Conservation (phyloP, 148 eudicot species). For the Dianthus caryophyllus region DNA sequence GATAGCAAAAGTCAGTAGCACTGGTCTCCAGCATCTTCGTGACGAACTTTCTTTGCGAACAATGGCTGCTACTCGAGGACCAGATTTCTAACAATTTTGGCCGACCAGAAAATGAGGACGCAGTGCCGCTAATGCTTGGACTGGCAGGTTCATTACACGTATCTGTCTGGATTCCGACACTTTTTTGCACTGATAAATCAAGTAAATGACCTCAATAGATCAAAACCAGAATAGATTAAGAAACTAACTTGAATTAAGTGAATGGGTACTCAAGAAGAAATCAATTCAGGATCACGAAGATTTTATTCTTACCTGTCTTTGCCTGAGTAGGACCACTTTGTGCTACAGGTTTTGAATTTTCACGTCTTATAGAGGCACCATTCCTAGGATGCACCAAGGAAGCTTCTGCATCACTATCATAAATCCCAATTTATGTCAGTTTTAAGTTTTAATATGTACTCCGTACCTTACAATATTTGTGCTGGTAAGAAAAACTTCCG, state of each 20-base stretch:
- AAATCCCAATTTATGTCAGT: constrained; percentile 15
- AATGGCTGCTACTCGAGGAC: constrained; percentile 38
- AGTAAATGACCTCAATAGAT: background rate
- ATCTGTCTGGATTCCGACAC: constrained; percentile 75
- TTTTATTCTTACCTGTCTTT: constrained; percentile 34
- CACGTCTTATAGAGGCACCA: constrained; percentile 28
- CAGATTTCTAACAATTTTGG: constrained; percentile 47
- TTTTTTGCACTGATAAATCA: constrained; percentile 40
- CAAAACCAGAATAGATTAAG: constrained; percentile 1
- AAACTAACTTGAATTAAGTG: constrained; percentile 2
- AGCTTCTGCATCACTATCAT: constrained; percentile 43
- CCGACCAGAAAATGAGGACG: constrained; percentile 16
- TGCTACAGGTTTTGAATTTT: constrained; percentile 25
- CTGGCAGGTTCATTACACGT: constrained; percentile 30
- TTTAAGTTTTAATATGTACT: background rate
- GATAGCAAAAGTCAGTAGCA: constrained; percentile 56
- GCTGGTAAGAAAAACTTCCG: background rate
- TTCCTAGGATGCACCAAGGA: constrained; percentile 21
- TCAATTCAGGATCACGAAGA: background rate
- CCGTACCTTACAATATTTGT: too few relatives aligned
- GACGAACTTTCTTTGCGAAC: constrained; percentile 37
- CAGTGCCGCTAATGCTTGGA: constrained; percentile 27
- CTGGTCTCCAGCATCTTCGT: constrained; percentile 60
- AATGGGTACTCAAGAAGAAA: background rate
- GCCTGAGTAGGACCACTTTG: constrained; percentile 25